Conservation (phyloP, 2,329 filamentous ascomycete species). For the Macrophomina tecta region DNA sequence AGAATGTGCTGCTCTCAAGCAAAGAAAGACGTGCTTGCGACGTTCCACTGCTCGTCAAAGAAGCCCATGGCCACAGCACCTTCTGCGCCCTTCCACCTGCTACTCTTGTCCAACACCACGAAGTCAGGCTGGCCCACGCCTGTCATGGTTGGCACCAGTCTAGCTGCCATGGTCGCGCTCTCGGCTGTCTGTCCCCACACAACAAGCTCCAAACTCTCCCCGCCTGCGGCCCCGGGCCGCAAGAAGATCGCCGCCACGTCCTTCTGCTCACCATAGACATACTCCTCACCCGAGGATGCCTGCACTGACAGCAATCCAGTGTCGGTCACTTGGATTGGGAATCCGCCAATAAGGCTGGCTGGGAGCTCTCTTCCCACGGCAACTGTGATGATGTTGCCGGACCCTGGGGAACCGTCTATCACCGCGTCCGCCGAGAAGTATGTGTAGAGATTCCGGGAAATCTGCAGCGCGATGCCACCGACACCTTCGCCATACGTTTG, state of each 20-base stretch:
- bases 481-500: constrained; percentile 39
- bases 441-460: constrained; percentile 63
- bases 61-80: constrained; percentile 62
- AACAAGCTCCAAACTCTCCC: constrained; percentile 59
- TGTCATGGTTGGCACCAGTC: constrained; percentile 61
- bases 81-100: constrained; percentile 58
- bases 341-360: constrained; percentile 31
- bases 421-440: constrained; percentile 62
- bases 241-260: constrained; percentile 60
- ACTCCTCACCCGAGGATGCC: constrained; percentile 31
- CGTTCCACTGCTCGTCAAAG: constrained; percentile 61
- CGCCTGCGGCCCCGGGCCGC: constrained; percentile 44
- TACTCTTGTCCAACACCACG: constrained; percentile 54
- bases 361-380: constrained; percentile 39
- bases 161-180: constrained; percentile 56
- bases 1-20: background rate
- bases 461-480: constrained; percentile 55
- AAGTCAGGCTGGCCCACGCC: constrained; percentile 66
- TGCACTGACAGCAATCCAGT: background rate
- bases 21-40: constrained; percentile 56
- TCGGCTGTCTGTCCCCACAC: constrained; percentile 60
- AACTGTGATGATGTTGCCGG: constrained; percentile 56
- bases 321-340: constrained; percentile 40
- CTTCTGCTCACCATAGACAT: constrained; percentile 39
- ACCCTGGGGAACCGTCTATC: constrained; percentile 38